A percentile compares a stretch with the other conserved stretches of the same genome.
Evolutionary conservation across 352 stramenopile species (phyloP).

Genomic region (Phytophthora syringae): DNA sequence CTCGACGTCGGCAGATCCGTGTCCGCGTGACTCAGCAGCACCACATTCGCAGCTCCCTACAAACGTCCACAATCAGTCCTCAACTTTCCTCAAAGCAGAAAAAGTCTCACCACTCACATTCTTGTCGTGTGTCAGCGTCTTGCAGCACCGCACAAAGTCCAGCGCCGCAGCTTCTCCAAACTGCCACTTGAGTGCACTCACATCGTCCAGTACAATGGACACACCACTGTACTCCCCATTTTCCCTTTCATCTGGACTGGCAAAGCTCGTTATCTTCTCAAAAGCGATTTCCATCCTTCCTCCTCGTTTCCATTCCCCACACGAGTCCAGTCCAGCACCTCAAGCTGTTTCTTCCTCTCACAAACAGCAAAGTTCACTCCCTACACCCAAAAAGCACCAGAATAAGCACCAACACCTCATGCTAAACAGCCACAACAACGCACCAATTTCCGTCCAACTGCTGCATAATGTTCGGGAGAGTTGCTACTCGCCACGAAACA

Average conservation of each 20-base stretch:
- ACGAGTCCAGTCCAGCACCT: conserved; percentile 49
- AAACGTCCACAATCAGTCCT: background rate
- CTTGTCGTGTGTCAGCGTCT: conserved; percentile 55
- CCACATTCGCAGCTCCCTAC: conserved; percentile 52
- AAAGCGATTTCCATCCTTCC: conserved; percentile 34
- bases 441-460: conserved; percentile 76
- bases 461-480: conserved; percentile 62
- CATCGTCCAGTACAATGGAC: conserved; percentile 71
- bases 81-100: background rate
- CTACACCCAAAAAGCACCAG: conserved; percentile 23
- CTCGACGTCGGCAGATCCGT: conserved; percentile 37
- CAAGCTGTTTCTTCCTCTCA: conserved; percentile 43
- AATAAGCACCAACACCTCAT: too few relatives aligned
- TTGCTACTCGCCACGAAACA: conserved; percentile 62
- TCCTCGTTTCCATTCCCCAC: conserved; percentile 5
- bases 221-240: conserved; percentile 20
- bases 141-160: conserved; percentile 70
- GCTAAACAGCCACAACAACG: too few relatives aligned
- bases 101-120: conserved; percentile 34
- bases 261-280: conserved; percentile 31
- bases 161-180: conserved; percentile 52
- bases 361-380: conserved; percentile 57
- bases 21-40: conserved; percentile 66
- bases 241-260: background rate
- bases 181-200: conserved; percentile 65